phyloP scores from a whole-genome alignment of 2,329 filamentous ascomycete species.

The Aureobasidium vineae region DNA sequence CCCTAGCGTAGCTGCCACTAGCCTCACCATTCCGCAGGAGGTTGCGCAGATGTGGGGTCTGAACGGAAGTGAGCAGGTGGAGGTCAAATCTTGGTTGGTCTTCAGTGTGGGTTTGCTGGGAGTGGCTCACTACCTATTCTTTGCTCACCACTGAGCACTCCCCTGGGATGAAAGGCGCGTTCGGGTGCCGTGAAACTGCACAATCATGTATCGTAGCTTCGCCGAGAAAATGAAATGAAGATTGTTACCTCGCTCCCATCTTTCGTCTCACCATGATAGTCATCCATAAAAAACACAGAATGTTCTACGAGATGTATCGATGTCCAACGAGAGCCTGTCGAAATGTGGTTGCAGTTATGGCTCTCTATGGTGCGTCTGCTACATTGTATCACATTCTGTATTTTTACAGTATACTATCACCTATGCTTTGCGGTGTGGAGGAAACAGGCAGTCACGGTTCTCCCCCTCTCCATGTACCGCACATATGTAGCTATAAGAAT shows the following conservation, averaged over 20 bases:
- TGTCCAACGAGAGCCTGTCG: neutral
- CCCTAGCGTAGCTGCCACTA: neutral
- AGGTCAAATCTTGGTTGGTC: neutral
- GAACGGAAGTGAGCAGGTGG: neutral
- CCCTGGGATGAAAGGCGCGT: neutral
- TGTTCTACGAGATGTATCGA: neutral
- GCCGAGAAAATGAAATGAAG: neutral
- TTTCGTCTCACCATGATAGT: neutral
- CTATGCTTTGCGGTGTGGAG: neutral
- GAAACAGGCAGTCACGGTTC: neutral
- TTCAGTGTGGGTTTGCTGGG: neutral
- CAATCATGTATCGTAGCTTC: slow-evolving; percentile 6
- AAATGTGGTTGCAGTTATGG: neutral
- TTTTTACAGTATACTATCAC: neutral
- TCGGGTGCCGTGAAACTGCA: neutral
- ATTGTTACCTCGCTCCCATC: neutral
- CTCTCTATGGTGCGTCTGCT: neutral
- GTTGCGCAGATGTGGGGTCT: slow-evolving; percentile 2
- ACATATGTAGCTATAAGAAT: neutral
- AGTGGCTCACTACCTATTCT: slow-evolving; percentile 1
- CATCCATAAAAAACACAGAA: neutral
- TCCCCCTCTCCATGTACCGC: neutral
- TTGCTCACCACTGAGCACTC: neutral
- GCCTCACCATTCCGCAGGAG: neutral
- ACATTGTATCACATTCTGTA: neutral